Conservation (phyloP, 1,139 yeast species). For the Geotrichum carabidarum region DNA sequence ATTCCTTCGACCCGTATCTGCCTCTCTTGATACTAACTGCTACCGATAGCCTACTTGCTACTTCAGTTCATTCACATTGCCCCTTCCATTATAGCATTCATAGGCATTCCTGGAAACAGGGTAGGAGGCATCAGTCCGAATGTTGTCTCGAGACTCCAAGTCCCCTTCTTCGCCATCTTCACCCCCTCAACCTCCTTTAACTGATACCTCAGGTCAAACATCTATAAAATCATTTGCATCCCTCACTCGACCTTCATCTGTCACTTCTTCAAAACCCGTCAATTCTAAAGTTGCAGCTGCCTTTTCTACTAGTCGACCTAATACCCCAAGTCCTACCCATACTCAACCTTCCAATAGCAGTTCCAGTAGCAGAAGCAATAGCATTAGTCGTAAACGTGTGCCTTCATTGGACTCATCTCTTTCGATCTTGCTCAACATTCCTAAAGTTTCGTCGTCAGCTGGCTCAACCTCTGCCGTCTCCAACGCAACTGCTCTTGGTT, state of each 20-base stretch:
- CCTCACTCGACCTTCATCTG: background rate
- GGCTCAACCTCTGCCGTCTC: conserved; percentile 3
- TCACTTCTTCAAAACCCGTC: background rate
- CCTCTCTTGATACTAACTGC: background rate
- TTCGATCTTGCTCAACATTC: background rate
- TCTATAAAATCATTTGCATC: conserved; percentile 4
- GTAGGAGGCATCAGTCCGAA: conserved; percentile 6
- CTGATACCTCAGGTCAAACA: background rate
- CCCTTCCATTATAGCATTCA: background rate
- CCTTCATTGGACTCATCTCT: background rate
- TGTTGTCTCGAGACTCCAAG: conserved; percentile 8
- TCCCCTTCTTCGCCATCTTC: conserved; percentile 9
- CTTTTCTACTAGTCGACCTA: background rate
- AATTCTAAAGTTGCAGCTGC: background rate
- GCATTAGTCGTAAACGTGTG: conserved; percentile 1
- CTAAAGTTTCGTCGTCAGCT: background rate
- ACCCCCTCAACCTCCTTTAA: conserved; percentile 2
- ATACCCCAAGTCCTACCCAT: conserved; percentile 8
- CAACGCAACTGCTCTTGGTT: conserved; percentile 4
- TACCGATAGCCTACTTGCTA: background rate
- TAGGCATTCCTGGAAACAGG: background rate
- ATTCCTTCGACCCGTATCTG: background rate
- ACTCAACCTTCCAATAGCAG: background rate
- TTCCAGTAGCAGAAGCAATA: conserved; percentile 3
- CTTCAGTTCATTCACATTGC: background rate